Base-by-base conservation (phyloP, 371 early-diverging fungal species). In the Dichotomocladium elegans region DNA sequence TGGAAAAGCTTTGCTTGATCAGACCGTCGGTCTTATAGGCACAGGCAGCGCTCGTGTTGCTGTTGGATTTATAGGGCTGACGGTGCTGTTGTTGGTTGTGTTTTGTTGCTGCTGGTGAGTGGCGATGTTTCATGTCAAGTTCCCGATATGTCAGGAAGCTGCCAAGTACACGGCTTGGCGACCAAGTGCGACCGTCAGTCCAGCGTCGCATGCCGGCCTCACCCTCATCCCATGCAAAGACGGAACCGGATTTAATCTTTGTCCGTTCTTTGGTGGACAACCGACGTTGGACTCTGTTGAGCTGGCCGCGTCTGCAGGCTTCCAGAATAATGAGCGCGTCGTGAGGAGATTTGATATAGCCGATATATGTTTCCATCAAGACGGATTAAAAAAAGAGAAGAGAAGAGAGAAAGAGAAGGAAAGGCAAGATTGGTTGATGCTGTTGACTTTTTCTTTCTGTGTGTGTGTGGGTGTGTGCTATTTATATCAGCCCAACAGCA, bases 121-220 rank as follows among this genome's bases (percentile, higher is more conserved):
- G 67, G 47, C 73, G 61, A 8, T 71, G 53, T 41, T 80, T 80
- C 11, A 73, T 75, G 31, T 85, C 88, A 14, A 88, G 70, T 61
- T 90, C 89, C 45, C 84, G 81, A 63, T 90, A 90, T 26, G 85
- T 84, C 29, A 90, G 62, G 43, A 89, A 90, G 48, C 85, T 84
- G 21, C 88, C 89, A 11, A 79, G 67, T 3, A 89, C 86, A 22
- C 92, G 80, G n/a, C 86, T 86, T 5, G 92, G 89, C 9, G 91
- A 88, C 93, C 92, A 91, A 9, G 85, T 83, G 22, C 81, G 72
- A 6, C 92, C 91, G 59, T 92, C 93, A 0, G 94, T 93, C 94
- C 94, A 93, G 15, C 93, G 77, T 46, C 86, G 75, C 77, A 93
- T 92, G 0, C 92, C 88, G 5, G 89, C 81, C 51, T 92, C 93